These are phyloP conservation scores for Leccinum variicolor DNA, from an alignment of 768 basidiomycete genomes.

Conservation along the genomic window DNA sequence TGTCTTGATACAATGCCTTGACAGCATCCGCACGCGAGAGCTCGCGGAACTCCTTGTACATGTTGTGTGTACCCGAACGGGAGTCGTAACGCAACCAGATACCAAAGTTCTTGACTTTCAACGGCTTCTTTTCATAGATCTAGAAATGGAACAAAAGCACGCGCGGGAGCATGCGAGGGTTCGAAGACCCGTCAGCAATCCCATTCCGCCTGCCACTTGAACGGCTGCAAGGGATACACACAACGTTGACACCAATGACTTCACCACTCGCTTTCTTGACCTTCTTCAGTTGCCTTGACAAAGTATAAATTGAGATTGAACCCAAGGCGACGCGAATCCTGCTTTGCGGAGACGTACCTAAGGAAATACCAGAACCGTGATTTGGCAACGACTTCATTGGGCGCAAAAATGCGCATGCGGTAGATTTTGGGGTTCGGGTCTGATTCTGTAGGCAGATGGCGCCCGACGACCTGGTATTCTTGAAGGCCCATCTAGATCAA, in stretches of 20 bases:
- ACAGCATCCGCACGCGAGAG: slow-evolving; percentile 93
- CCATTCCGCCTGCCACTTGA: slow-evolving; percentile 86
- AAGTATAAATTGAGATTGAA: not conserved
- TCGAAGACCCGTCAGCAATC: slow-evolving; percentile 44
- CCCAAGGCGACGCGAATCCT: not conserved
- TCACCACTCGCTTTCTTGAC: slow-evolving; percentile 99
- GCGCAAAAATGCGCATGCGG: slow-evolving; percentile 99
- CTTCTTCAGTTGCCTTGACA: slow-evolving; percentile 86
- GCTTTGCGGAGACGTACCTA: slow-evolving; percentile 49
- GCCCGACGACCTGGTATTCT: slow-evolving; percentile 97
- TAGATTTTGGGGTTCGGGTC: slow-evolving; percentile 97
- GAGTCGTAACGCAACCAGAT: slow-evolving; percentile 99
- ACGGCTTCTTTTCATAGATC: slow-evolving; percentile 97
- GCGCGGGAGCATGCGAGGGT: slow-evolving; percentile 5
- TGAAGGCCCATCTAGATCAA: slow-evolving; percentile 66
- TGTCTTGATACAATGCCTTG: slow-evolving; percentile 97
- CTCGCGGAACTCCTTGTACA: slow-evolving; percentile 99
- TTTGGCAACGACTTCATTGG: slow-evolving; percentile 98
- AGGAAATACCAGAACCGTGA: slow-evolving; percentile 99
- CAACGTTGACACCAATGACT: slow-evolving; percentile 97
- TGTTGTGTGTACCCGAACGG: slow-evolving; percentile 99
- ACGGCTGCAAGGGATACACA: slow-evolving; percentile 76
- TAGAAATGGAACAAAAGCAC: slow-evolving; percentile 38
- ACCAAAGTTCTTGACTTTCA: slow-evolving; percentile 99
- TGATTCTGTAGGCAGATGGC: slow-evolving; percentile 91